Evolutionary conservation across 345 rosid genomes (phyloP), one percentile per base, ranked within the genome.

Genomic region (Populus deltoides): DNA sequence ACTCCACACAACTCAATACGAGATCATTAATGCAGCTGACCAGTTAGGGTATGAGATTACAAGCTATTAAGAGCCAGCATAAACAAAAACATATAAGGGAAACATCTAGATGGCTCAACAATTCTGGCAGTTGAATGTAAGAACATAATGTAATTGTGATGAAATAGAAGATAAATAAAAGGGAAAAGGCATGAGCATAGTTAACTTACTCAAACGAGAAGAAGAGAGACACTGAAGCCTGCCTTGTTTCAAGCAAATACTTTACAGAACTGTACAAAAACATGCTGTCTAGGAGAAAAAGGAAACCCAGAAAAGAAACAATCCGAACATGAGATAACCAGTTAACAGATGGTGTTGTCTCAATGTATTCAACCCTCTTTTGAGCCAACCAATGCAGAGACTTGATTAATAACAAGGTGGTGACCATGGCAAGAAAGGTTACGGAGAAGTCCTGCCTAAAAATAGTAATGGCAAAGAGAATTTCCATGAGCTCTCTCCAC

Each of bases 401-500:
- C 86, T 96, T 96, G 81, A 96, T 90, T 41, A 96, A 79, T 84
- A 96, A 63, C 66, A 95, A 83, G 22, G 92, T 87, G 0, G 93
- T 90, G 31, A 95, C 97, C 97, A 93, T 90, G n/a, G 94, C 87
- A 55, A 95, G 87, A 81, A 95, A 95, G 0, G 87, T 74, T 49
- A 90, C 90, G 1, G 98, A 95, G 81, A 93, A 93, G 67, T 95
- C 99, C 81, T 95, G 97, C 81, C 99, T 78, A 77, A 93, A 95
- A 15, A 95, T 95, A 10, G 98, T 95, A 68, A 95, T 88, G 3
- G 97, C 99, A 72, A 95, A 95, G 79, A 95, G 97, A 74, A 93
- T 90, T 85, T 95, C 98, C 98, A 95, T 93, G 63, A 92, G 86
- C 81, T 95, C 99, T 70, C 99, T 92, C 97, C 96, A 92, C 0